Evolutionary conservation across 2,329 filamentous ascomycete genomes (phyloP).

Genomic region (Scytalidium sp.): DNA sequence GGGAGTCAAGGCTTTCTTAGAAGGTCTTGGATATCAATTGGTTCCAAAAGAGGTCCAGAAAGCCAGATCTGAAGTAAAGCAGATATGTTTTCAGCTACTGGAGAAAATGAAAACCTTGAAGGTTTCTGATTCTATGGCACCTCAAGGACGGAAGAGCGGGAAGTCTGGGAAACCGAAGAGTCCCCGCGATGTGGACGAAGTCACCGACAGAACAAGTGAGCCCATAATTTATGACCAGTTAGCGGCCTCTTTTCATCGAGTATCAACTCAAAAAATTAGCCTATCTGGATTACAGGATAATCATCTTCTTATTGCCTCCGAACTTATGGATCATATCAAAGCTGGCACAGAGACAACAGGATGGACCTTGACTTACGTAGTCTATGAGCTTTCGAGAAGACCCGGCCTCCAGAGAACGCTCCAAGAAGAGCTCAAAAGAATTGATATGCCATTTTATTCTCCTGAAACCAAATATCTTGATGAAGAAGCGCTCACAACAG

Average conservation of each 20-base stretch:
- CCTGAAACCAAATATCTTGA: conserved; percentile 10
- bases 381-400: conserved; percentile 50
- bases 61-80: background rate
- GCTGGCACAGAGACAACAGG: conserved; percentile 75
- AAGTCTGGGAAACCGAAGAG: background rate
- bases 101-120: conserved; percentile 9
- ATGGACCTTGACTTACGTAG: conserved; percentile 60
- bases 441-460: conserved; percentile 27
- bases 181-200: background rate
- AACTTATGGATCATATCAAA: conserved; percentile 70
- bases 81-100: background rate
- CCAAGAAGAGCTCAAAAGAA: conserved; percentile 37
- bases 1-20: conserved; percentile 1
- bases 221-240: background rate
- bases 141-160: too few species aligned
- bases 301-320: conserved; percentile 53
- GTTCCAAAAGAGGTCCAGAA: background rate
- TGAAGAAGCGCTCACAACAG: background rate
- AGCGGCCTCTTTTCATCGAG: background rate
- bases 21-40: background rate
- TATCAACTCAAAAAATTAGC: background rate
- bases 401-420: conserved; percentile 32
- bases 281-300: background rate
- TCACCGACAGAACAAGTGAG: background rate
- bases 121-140: background rate